Evolutionary conservation across 345 rosid species (phyloP), one percentile per base, ranked within the genome.

Genomic region (Populus tremula): DNA sequence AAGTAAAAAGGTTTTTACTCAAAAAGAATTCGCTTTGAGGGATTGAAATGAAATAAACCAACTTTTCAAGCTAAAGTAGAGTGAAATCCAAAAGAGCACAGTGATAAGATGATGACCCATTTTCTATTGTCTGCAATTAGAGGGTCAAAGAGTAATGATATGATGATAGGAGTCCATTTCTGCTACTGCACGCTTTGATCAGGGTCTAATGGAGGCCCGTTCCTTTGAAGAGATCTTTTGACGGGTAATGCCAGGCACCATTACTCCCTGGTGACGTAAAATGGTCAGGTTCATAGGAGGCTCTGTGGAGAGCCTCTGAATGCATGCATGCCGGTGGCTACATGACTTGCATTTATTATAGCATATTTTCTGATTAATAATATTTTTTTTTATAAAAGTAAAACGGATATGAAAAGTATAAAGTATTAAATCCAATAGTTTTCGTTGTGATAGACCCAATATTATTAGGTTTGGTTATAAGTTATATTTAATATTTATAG

Each of bases 51-150:
- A 50, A 29, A 53, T 0, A 43, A 72, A 33, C 27, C 21, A 56
- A 72, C 67, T 63, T 63, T 63, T 8, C 27, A 27, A 63, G 67
- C 6, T 63, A 50, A 66, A 45, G 43, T 0, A n/a, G 45, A 77
- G 71, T 11, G 21, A 59, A 68, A 18, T 65, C 66, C 23, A 43
- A 69, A 54, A 4, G 61, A 75, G 56, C 6, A 70, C 50, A 71
- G 70, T 16, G n/a, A 38, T 6, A 35, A 73, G 74, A 87, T 82
- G 49, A 80, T 85, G 75, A 59, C 85, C 87, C 89, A 86, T 79
- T 79, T 78, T 74, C 70, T 56, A 53, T 54, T 86, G 87, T 83
- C 88, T 67, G 77, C 85, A 67, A 75, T 50, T 16, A 61, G 41
- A 75, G 69, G 61, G 76, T 29, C 61, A 69, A 79, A 43, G 66